These are phyloP conservation scores for Skeletonema grethae DNA, from an alignment of 108 stramenopile species.

Conservation along the genomic window DNA sequence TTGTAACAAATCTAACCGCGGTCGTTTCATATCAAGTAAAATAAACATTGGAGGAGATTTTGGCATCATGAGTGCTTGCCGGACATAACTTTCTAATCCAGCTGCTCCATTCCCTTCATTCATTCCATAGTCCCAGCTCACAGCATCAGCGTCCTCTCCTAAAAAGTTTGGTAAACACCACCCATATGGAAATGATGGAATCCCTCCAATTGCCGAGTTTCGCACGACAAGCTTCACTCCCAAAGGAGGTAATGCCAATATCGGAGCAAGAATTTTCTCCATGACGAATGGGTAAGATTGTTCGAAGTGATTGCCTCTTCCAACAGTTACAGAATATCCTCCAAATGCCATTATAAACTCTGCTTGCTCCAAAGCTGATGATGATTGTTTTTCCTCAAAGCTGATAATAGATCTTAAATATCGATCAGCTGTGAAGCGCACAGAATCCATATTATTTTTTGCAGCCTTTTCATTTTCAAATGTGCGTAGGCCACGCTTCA, in stretches of 20 bases:
- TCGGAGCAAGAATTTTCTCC: constrained; percentile 51
- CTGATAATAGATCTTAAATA: constrained; percentile 20
- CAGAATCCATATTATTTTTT: background rate
- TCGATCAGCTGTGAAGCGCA: constrained; percentile 27
- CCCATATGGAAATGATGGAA: constrained; percentile 88
- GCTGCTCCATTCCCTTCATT: constrained; percentile 65
- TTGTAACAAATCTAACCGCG: constrained; percentile 51
- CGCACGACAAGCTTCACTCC: constrained; percentile 60
- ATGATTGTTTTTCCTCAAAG: constrained; percentile 19
- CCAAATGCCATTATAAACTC: constrained; percentile 64
- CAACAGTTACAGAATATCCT: constrained; percentile 87
- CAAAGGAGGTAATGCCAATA: constrained; percentile 30
- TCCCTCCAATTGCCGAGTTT: constrained; percentile 88
- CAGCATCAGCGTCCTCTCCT: constrained; percentile 69
- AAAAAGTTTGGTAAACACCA: constrained; percentile 84
- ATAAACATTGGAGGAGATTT: constrained; percentile 71
- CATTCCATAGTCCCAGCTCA: constrained; percentile 89
- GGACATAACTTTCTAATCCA: constrained; percentile 78
- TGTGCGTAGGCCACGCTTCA: constrained; percentile 31
- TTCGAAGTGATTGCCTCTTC: constrained; percentile 79
- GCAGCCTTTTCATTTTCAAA: constrained; percentile 20
- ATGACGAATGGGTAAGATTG: constrained; percentile 83
- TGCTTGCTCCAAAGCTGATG: constrained; percentile 15
- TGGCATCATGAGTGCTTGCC: constrained; percentile 56
- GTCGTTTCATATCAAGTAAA: constrained; percentile 63